Evolutionary conservation across 257 asterid genomes (phyloP), one percentile per base, ranked within the genome.

Genomic region (Eustoma russellianum): DNA sequence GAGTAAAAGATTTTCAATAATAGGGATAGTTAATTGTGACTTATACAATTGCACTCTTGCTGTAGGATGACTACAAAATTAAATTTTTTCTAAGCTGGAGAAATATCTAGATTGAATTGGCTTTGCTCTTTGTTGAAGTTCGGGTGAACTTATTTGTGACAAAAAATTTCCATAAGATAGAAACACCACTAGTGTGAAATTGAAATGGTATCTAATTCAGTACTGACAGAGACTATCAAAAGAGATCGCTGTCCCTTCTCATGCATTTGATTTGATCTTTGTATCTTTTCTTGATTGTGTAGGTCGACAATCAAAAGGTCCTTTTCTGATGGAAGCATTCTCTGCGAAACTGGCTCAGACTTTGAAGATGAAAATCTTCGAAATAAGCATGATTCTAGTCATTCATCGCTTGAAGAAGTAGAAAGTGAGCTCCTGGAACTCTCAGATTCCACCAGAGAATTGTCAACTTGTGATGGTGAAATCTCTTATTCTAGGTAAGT

Each of bases 251-350:
- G 28, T 19, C 28, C 28, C 28, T 3, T 19, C 2, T 24, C 30
- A 24, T 0, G 3, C 30, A 0, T 24, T 24, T 24, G 12, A 38
- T 38, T 38, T 38, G 43, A 11, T 38, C 7, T 7, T 5, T 7
- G 11, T 11, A 38, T 5, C 5, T n/a, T 34, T 52, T 62, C 60
- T 33, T 52, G 15, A 62, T n/a, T 66, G 55, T 74, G 60, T 71
- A 92, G 99, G 81, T 78, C 76, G 13, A 51, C 65, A 53, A 75
- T 92, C 70, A 83, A 83, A 73, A 77, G 98, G 69, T 85, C 98
- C 2, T 66, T 88, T 5, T 92, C 98, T 13, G 97, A 85, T 70
- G 97, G 95, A 33, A 85, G 75, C 73, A 87, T 92, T 52, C 83
- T 74, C 24, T 70, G 69, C 13, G 87, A 77, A 59, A 66, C 70